Percentiles rank a stretch among this genome's conserved stretches.
phyloP scores from a whole-genome alignment of 106 monocot species.

The Platanthera zijinensis region DNA sequence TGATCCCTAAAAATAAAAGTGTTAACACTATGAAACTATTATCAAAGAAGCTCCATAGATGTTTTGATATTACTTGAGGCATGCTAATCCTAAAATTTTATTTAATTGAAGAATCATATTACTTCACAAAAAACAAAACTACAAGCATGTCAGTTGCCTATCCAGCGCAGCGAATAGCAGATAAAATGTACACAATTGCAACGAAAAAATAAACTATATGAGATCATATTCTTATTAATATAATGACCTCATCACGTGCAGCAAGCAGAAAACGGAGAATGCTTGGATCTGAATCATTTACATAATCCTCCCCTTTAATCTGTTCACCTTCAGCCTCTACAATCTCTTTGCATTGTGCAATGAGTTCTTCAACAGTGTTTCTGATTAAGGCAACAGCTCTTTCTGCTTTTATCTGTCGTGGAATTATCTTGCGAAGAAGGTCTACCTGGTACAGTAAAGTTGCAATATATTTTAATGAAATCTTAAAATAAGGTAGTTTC shows the following conservation, averaged over 20 bases:
- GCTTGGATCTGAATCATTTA: conserved; percentile 96
- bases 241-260: conserved; percentile 87
- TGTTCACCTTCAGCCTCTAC: conserved; percentile 90
- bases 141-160: neutral
- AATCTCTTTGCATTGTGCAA: conserved; percentile 76
- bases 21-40: neutral
- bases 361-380: conserved; percentile 86
- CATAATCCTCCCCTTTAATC: conserved; percentile 85
- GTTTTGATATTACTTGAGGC: neutral
- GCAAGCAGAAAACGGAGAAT: conserved; percentile 93
- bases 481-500: neutral
- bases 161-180: neutral
- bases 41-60: too few relatives aligned
- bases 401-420: conserved; percentile 93
- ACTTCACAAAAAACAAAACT: neutral
- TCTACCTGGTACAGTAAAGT: conserved; percentile 40
- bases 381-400: conserved; percentile 71
- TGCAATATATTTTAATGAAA: conserved; percentile 3
- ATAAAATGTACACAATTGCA: conserved; percentile 2
- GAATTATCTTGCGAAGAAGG: conserved; percentile 68
- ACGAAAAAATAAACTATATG: neutral
- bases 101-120: neutral
- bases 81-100: neutral
- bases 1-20: neutral
- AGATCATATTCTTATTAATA: conserved; percentile 2